phyloP scores from a whole-genome alignment of 1,284 basidiomycete species.

The Irpex sp. region DNA sequence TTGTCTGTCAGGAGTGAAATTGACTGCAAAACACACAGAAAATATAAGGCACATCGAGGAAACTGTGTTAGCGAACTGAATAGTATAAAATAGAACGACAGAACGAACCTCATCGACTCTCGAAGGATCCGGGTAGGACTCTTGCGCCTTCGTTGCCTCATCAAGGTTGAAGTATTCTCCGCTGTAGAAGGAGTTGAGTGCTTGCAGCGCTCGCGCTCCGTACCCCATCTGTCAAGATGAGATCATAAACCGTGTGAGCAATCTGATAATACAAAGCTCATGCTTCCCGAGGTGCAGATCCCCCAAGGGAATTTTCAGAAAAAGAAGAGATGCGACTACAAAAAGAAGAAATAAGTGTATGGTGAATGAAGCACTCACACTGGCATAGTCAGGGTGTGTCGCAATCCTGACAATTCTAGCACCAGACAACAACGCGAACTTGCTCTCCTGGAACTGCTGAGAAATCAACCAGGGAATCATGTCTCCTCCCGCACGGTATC shows the following conservation, averaged over 20 bases:
- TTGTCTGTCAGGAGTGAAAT: constrained; percentile 66
- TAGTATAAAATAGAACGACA: not conserved
- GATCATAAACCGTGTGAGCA: not conserved
- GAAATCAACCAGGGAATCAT: constrained; percentile 98
- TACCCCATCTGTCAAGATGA: constrained; percentile 82
- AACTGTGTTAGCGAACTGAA: not conserved
- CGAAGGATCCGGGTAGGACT: constrained; percentile 60
- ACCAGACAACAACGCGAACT: constrained; percentile 91
- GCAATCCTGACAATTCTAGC: constrained; percentile 93
- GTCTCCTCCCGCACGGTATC: constrained; percentile 86
- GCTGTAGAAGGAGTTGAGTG: constrained; percentile 87
- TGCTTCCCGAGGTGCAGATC: not conserved
- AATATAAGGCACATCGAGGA: not conserved
- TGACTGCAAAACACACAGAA: constrained; percentile 21
- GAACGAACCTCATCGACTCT: constrained; percentile 56
- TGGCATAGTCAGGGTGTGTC: constrained; percentile 94
- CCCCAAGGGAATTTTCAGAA: constrained; percentile 1
- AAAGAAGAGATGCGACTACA: not conserved
- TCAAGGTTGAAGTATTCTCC: constrained; percentile 92
- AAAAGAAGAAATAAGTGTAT: not conserved
- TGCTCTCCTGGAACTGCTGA: constrained; percentile 95
- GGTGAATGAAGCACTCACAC: constrained; percentile 44
- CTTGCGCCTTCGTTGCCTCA: constrained; percentile 57
- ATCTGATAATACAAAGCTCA: not conserved
- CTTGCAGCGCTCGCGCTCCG: constrained; percentile 87